Conservation (phyloP, 140 eudicot genomes). For the Senecio squalidus region DNA sequence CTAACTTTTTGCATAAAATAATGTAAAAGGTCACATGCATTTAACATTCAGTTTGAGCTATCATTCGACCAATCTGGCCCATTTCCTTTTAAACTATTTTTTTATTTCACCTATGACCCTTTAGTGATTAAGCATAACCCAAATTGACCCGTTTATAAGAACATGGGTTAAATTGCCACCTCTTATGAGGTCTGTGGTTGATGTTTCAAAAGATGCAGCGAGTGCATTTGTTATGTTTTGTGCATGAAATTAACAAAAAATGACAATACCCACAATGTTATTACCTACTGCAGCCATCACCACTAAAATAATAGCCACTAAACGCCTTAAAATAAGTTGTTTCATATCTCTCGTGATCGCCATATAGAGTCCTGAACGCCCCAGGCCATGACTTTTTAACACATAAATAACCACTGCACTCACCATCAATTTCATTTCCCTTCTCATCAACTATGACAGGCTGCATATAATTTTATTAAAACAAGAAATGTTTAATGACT, state of each 20-base stretch:
- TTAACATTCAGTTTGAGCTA: no score
- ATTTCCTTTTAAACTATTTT: no score
- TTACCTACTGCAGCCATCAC: conserved; percentile 98
- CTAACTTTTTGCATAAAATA: no score
- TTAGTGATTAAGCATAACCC: no score
- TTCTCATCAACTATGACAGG: conserved; percentile 97
- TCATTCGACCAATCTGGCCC: no score
- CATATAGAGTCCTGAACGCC: conserved; percentile 93
- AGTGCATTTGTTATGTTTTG: not conserved
- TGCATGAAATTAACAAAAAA: conserved; percentile 4
- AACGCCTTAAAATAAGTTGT: conserved; percentile 87
- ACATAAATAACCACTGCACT: conserved; percentile 98
- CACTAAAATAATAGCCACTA: conserved; percentile 94
- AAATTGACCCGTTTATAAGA: no score
- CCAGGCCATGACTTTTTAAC: conserved; percentile 92
- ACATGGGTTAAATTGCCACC: not conserved
- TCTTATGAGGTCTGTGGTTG: not conserved
- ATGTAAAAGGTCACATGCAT: no score
- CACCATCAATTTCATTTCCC: conserved; percentile 89
- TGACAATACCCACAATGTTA: not conserved
- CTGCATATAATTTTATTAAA: conserved; percentile 32
- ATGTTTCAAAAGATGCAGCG: not conserved
- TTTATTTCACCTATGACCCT: no score
- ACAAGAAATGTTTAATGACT: not conserved
- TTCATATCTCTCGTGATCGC: conserved; percentile 98